Percentiles rank a stretch among this genome's conserved stretches.
Conservation (phyloP, 257 asterid genomes). For the Jasminum sambac region DNA sequence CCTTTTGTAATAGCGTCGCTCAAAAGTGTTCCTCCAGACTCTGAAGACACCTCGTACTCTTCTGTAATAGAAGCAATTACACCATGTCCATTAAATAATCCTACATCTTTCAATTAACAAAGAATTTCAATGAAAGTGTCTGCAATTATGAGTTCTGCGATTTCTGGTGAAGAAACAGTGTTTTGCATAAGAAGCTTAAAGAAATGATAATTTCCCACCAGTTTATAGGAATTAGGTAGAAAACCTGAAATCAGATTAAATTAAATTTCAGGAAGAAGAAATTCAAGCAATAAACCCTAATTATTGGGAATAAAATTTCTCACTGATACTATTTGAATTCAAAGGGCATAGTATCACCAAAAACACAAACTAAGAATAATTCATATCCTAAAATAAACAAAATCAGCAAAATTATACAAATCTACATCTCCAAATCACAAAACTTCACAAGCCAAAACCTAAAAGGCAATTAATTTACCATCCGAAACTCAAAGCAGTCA, state of each 20-base stretch:
- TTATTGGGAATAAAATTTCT: background rate
- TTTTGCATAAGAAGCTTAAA: constrained; percentile 51
- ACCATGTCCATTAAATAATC: background rate
- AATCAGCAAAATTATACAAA: background rate
- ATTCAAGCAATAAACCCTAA: background rate
- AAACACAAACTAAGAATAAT: constrained; percentile 1
- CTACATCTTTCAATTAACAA: too few relatives aligned
- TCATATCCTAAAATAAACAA: background rate
- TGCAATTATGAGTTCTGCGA: constrained; percentile 44
- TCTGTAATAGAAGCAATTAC: constrained; percentile 39
- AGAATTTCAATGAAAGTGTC: constrained; percentile 46
- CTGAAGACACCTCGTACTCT: constrained; percentile 40
- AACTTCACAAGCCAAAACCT: background rate
- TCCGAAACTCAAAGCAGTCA: background rate
- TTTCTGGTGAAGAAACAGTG: constrained; percentile 40
- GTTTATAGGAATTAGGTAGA: background rate
- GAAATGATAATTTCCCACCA: constrained; percentile 56
- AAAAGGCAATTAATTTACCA: background rate
- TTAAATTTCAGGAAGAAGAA: background rate
- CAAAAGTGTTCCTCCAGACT: constrained; percentile 48
- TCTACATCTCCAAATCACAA: background rate
- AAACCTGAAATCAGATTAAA: background rate
- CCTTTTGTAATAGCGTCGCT: constrained; percentile 44
- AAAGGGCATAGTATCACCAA: background rate
- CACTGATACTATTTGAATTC: background rate